phyloP scores from a whole-genome alignment of 805 yeast species.

The Pichia paraexigua region DNA sequence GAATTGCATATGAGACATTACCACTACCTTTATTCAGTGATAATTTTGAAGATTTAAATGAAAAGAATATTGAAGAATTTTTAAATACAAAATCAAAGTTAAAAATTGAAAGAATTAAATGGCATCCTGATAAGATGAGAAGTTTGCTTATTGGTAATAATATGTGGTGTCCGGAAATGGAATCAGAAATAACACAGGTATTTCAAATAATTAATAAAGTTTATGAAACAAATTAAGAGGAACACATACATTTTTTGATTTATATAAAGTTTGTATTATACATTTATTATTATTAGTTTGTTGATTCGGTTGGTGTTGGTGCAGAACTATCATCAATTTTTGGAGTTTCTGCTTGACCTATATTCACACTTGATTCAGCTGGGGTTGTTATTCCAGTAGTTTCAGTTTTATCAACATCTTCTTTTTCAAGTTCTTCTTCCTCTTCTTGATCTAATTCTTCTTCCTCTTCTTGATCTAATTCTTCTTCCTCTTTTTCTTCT shows the following conservation, averaged over 20 bases:
- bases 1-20: background rate
- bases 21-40: conserved; percentile 19
- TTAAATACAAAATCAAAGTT: conserved; percentile 16
- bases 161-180: background rate
- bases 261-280: background rate
- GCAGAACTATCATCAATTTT: conserved; percentile 4
- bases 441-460: conserved; percentile 23
- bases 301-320: conserved; percentile 2
- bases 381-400: background rate
- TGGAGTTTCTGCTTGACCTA: conserved; percentile 6
- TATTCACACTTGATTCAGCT: background rate
- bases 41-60: conserved; percentile 10
- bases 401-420: conserved; percentile 9
- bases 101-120: conserved; percentile 46
- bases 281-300: background rate
- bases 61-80: conserved; percentile 12
- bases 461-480: conserved; percentile 22
- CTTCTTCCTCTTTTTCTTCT: conserved; percentile 26
- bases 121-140: conserved; percentile 68
- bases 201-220: conserved; percentile 37
- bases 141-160: conserved; percentile 10
- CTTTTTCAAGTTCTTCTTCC: conserved; percentile 23
- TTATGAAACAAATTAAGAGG: conserved; percentile 21
- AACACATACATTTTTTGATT: background rate
- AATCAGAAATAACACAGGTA: conserved; percentile 27